Evolutionary conservation across 1,284 basidiomycete species (phyloP), one percentile per base, ranked within the genome.

Genomic region (Ceratobasidium papillatum): DNA sequence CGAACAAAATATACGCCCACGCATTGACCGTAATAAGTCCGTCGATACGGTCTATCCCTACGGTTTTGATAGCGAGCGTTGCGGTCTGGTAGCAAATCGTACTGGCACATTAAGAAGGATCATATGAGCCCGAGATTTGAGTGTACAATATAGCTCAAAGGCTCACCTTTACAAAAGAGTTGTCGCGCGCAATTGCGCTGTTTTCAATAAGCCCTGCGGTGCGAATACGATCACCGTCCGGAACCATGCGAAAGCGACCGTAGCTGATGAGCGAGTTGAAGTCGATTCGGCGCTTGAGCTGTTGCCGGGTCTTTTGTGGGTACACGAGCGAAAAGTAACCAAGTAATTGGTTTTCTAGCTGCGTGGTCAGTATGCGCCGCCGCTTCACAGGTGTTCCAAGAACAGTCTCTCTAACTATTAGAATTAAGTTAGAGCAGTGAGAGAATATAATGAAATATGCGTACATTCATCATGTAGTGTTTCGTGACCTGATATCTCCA

Each of bases 1-100:
- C 27, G 27, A 1, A 80, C 71, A 5, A 78, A 76, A 27, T 78
- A 71, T 25, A 81, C 76, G 45, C 78, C 61, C 30, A 77, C 75
- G 14, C 80, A 76, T 68, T 79, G 78, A 12, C 79, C 78, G 74
- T 77, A 80, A 68, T 78, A 78, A 2, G 25, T 64, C 32, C 22
- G 36, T 30, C 25, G 36, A 22, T 27, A 25, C 9, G 64, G 49
- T 22, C 38, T n/a, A 36, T 66, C 34, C 9, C 11, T 4, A 17
- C 32, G 49, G n/a, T 41, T 8, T 30, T 41, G 41, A 8, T 12
- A 52, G 49, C 19, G 25, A 47, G 64, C 64, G 36, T 66, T 66
- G 22, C 32, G 27, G 32, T 66, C 64, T 7, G 64, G 64, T 8
- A 54, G 47, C 25, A 66, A n/a, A 22, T 32, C 36, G 25, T 52